Base-by-base conservation (phyloP, 805 yeast species). In the Saccharomycodes ludwigii region DNA sequence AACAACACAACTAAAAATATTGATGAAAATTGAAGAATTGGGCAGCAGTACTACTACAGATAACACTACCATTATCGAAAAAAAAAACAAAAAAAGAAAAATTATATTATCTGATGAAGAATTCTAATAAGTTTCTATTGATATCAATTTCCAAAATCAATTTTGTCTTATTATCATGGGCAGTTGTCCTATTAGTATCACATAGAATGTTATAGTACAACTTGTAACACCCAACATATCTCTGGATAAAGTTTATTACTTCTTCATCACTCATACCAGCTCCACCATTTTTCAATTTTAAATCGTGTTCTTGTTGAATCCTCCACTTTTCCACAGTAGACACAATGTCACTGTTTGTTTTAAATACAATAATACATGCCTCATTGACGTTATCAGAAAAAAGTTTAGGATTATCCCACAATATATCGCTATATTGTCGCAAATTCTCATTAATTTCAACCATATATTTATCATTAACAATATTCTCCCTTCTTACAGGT, bases 171-270 rank as follows among this genome's bases (percentile, higher is more conserved):
- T n/a, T n/a, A n/a, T n/a, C n/a, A n/a, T n/a, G n/a, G n/a, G n/a
- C 46, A 29, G 48, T 27, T 23, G 24, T 21, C 18, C 39, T 39
- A 12, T 66, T 68, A 4, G 43, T 31, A 2, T 44, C 34, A 2
- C 47, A 40, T 34, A 75, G 54, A 1, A 58, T 50, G 9, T 57
- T 56, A 45, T 71, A 77, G 50, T 81, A 91, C 14, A 86, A 46
- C 39, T 71, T 68, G 45, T 88, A 88, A 22, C 78, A 70, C 1
- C 94, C 94, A 84, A 81, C 78, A 53, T 88, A 88, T 38, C 94
- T 66, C 37, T 77, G 72, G 8, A 88, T 76, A 60, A 91, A 91
- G 13, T 40, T 40, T 7, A 42, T 53, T 4, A 88, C 95, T 43
- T 77, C 67, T 1, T 48, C 63, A 42, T 81, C 91, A 2, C 76